Conservation (phyloP, 768 basidiomycete species). For the Hericium coralloides region DNA sequence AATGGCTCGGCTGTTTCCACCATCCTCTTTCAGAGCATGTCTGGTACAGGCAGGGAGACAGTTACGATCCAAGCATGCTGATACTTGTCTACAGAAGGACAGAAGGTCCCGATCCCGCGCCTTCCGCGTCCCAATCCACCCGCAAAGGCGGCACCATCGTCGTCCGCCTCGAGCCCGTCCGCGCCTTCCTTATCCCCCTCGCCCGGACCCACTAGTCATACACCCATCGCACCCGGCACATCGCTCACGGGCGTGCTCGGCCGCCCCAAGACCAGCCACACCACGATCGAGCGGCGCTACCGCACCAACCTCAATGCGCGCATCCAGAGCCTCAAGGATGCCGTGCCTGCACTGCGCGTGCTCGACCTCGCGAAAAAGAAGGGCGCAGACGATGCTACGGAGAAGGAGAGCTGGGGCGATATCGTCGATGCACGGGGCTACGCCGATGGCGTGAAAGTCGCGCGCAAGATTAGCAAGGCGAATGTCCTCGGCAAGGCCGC, state of each 20-base stretch:
- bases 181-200: slow-evolving; percentile 15
- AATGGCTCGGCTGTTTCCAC: no score
- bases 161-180: slow-evolving; percentile 34
- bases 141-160: slow-evolving; percentile 24
- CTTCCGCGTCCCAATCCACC: slow-evolving; percentile 37
- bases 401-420: slow-evolving; percentile 26
- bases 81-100: slow-evolving; percentile 11
- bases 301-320: slow-evolving; percentile 85
- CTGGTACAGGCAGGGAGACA: no score
- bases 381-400: not conserved
- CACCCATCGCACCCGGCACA: slow-evolving; percentile 13
- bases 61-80: not conserved
- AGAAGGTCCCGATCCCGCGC: slow-evolving; percentile 41
- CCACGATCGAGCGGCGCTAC: slow-evolving; percentile 83
- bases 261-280: slow-evolving; percentile 81
- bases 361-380: slow-evolving; percentile 40
- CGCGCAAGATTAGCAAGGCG: slow-evolving; percentile 85
- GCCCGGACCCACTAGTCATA: slow-evolving; percentile 10
- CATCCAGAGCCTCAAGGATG: slow-evolving; percentile 69
- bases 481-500: slow-evolving; percentile 86
- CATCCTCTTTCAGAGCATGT: no score
- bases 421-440: slow-evolving; percentile 77
- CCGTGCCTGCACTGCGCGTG: slow-evolving; percentile 77
- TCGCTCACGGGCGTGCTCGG: slow-evolving; percentile 4
- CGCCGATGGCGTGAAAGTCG: slow-evolving; percentile 88